Evolutionary conservation across 2,329 filamentous ascomycete genomes (phyloP).

Genomic region (Colletotrichum sp.): DNA sequence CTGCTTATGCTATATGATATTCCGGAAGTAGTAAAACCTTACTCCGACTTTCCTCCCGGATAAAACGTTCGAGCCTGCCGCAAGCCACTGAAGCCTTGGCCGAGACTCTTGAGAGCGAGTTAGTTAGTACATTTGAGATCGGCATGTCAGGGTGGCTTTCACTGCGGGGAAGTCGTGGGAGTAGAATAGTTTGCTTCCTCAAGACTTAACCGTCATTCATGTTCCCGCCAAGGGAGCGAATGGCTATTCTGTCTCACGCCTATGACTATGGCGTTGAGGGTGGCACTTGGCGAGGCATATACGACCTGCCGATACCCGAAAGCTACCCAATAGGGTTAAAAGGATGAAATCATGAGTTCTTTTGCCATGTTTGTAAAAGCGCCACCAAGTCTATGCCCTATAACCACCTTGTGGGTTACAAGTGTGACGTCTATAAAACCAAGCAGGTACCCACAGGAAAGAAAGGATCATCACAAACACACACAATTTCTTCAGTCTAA

Average conservation of each 20-base stretch:
- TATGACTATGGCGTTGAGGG: neutral
- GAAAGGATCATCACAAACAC: neutral
- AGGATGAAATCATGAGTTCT: neutral
- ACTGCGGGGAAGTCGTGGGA: neutral
- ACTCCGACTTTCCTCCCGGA: neutral
- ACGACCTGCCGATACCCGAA: neutral
- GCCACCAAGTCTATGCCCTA: neutral
- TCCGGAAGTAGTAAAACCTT: neutral
- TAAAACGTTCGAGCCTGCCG: neutral
- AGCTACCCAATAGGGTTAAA: neutral
- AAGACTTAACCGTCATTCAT: neutral
- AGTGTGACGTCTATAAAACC: neutral
- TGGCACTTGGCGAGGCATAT: neutral
- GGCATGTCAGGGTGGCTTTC: neutral
- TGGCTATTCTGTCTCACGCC: neutral
- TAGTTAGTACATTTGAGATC: neutral
- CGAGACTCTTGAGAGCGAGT: neutral
- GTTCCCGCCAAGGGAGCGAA: neutral
- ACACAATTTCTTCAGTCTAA: neutral
- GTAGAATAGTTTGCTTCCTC: neutral
- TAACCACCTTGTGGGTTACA: neutral
- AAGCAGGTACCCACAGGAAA: neutral
- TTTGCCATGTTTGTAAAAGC: neutral
- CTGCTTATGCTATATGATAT: neutral
- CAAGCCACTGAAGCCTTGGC: neutral